Percentiles rank a stretch among this genome's conserved stretches.
phyloP scores from a whole-genome alignment of 2,329 filamentous ascomycete species.

The Paraphoma chrysanthemicola region DNA sequence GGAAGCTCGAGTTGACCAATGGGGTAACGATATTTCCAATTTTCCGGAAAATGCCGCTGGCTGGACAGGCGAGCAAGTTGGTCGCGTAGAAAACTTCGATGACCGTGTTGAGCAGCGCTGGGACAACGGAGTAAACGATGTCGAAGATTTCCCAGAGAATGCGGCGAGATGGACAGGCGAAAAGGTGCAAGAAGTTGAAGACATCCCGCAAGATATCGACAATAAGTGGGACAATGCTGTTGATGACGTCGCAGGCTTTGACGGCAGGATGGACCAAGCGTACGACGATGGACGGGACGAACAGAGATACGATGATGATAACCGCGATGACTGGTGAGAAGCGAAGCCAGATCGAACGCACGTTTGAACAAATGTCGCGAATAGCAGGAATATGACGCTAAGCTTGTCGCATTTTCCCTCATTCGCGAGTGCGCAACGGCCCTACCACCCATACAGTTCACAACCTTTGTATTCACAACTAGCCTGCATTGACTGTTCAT shows the following conservation, averaged over 20 bases:
- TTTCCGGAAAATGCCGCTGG: conserved; percentile 29
- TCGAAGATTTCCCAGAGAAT: conserved; percentile 33
- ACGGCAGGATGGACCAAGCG: conserved; percentile 28
- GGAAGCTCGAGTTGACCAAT: conserved; percentile 20
- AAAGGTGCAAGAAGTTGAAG: conserved; percentile 32
- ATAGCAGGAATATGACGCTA: too few relatives aligned
- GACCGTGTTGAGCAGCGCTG: conserved; percentile 26
- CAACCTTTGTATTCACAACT: too few relatives aligned
- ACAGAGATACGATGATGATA: conserved; percentile 31
- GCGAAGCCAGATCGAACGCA: background rate
- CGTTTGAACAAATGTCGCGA: background rate
- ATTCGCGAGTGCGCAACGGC: too few relatives aligned
- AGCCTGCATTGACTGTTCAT: too few relatives aligned
- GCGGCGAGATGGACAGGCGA: conserved; percentile 30
- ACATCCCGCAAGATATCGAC: conserved; percentile 31
- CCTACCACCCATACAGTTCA: too few relatives aligned
- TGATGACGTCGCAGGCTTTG: conserved; percentile 23
- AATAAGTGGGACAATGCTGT: conserved; percentile 30
- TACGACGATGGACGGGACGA: conserved; percentile 33
- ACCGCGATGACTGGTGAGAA: conserved; percentile 7
- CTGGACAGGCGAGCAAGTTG: conserved; percentile 33
- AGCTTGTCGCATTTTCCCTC: too few relatives aligned
- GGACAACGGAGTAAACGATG: conserved; percentile 26
- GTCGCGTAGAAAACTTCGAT: conserved; percentile 29
- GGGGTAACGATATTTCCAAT: conserved; percentile 26